Conservation (phyloP, 345 rosid genomes). For the Salix purpurea region DNA sequence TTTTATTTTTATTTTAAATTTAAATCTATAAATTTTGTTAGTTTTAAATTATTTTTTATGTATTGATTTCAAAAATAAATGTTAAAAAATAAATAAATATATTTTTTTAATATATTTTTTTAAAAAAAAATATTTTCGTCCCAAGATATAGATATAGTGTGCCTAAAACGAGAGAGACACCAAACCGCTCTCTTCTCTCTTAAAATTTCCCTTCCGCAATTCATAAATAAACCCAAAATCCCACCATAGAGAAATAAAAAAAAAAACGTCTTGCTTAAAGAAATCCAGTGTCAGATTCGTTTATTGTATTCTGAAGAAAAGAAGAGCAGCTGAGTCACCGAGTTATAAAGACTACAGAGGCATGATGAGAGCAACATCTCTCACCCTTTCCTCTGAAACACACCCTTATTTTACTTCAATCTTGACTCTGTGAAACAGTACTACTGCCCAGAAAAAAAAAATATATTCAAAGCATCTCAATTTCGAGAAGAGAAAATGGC, state of each 20-base stretch:
- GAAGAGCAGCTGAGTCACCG: neutral
- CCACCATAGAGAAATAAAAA: neutral
- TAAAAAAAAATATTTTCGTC: too few relatives aligned
- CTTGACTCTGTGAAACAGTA: slow-evolving; percentile 9
- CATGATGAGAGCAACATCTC: slow-evolving; percentile 22
- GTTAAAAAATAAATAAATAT: too few relatives aligned
- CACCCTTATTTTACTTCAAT: neutral
- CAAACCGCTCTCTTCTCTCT: neutral
- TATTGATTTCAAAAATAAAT: too few relatives aligned
- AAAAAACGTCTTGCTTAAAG: slow-evolving; percentile 6
- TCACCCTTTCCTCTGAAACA: neutral
- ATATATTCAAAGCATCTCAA: neutral
- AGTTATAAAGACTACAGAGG: slow-evolving; percentile 7
- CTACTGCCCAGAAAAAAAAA: slow-evolving; percentile 10
- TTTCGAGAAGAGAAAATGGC: neutral
- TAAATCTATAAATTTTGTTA: too few relatives aligned
- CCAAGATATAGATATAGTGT: neutral
- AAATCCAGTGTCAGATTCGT: slow-evolving; percentile 29
- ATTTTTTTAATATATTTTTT: too few relatives aligned
- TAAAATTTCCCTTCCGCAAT: neutral
- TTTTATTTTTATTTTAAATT: too few relatives aligned
- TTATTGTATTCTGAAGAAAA: slow-evolving; percentile 4
- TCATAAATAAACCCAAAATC: neutral
- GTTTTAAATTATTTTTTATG: too few relatives aligned
- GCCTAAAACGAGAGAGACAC: slow-evolving; percentile 20